These are phyloP conservation scores for Aureobasidium sp. DNA, from an alignment of 2,329 filamentous ascomycete species.

Conservation along the genomic window DNA sequence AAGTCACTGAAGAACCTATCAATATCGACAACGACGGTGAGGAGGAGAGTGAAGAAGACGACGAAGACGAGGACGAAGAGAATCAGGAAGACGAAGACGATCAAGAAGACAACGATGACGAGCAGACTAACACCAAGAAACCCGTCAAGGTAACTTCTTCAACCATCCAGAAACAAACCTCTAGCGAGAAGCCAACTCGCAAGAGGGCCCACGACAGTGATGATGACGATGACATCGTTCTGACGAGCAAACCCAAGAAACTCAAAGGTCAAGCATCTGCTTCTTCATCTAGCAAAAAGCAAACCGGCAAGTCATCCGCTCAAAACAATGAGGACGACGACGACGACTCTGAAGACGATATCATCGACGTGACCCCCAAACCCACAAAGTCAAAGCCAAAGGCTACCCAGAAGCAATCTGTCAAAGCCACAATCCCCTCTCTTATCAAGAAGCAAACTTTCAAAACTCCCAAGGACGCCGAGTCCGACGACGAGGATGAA, in stretches of 20 bases:
- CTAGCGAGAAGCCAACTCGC: background rate
- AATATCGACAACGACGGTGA: background rate
- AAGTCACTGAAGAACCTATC: background rate
- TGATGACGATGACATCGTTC: background rate
- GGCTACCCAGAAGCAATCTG: background rate
- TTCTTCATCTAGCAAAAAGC: background rate
- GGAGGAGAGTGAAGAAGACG: background rate
- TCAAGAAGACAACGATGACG: background rate
- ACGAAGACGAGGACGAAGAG: background rate
- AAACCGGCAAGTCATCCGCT: background rate
- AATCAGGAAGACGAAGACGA: background rate
- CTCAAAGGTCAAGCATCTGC: background rate
- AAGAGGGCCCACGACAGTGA: background rate
- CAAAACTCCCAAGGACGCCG: background rate
- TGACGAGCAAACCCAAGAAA: background rate
- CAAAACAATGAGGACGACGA: background rate
- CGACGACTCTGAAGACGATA: background rate
- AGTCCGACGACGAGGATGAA: background rate
- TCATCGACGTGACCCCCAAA: background rate
- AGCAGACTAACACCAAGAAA: background rate
- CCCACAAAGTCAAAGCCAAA: background rate
- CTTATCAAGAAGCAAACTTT: background rate
- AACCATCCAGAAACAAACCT: background rate
- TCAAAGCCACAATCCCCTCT: background rate
- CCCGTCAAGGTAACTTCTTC: background rate